Conservation (phyloP, 257 asterid species). For the Forsythia suspensa region DNA sequence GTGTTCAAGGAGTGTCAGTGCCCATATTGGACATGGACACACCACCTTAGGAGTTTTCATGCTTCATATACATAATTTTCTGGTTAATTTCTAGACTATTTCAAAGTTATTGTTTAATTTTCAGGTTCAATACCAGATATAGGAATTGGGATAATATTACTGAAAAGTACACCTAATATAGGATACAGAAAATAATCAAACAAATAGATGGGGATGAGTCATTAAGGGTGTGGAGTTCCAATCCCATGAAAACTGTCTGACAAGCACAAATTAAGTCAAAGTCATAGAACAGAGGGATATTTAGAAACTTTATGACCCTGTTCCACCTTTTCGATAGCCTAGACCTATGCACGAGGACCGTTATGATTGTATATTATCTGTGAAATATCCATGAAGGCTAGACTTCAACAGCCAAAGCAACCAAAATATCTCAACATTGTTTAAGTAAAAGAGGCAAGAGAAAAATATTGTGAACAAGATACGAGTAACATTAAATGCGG, state of each 20-base stretch:
- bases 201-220: not conserved
- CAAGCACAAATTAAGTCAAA: not conserved
- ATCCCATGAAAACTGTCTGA: not conserved
- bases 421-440: slow-evolving; percentile 7
- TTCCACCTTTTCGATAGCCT: slow-evolving; percentile 5
- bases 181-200: slow-evolving; percentile 2
- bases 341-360: not conserved
- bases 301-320: not conserved
- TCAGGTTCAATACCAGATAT: slow-evolving; percentile 3
- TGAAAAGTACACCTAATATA: not conserved
- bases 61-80: not conserved
- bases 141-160: slow-evolving; percentile 1
- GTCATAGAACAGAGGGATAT: slow-evolving; percentile 3
- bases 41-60: not conserved
- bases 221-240: slow-evolving; percentile 1
- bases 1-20: not conserved
- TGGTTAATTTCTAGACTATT: not conserved
- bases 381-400: slow-evolving; percentile 10
- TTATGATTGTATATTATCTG: not conserved
- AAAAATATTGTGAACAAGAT: not conserved
- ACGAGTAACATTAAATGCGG: not conserved
- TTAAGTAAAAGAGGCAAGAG: slow-evolving; percentile 10
- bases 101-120: not conserved
- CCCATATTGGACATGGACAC: not conserved
- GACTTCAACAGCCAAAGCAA: slow-evolving; percentile 11